phyloP scores from a whole-genome alignment of 306 rosid species.

The Acacia crassicarpa region DNA sequence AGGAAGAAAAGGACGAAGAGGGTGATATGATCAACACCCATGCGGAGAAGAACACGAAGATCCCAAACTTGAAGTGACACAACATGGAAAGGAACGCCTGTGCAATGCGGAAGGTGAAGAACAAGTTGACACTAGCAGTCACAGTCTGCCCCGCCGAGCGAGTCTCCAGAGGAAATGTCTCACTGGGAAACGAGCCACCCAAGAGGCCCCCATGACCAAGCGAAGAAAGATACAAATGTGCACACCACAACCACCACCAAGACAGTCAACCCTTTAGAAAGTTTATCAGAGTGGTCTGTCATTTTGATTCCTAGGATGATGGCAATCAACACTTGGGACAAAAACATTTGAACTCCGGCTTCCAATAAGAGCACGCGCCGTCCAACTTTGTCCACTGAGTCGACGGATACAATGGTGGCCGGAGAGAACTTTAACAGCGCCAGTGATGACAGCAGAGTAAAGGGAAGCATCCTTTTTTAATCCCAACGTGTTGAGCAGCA shows the following conservation, averaged over 20 bases:
- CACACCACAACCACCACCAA: constrained; percentile 74
- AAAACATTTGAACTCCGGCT: constrained; percentile 89
- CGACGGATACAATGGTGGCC: constrained; percentile 72
- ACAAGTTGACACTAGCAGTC: constrained; percentile 72
- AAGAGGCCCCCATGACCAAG: constrained; percentile 97
- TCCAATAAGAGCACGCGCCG: constrained; percentile 72
- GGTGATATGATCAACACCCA: constrained; percentile 84
- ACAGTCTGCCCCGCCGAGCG: constrained; percentile 92
- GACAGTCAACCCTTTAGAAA: constrained; percentile 44
- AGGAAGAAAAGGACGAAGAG: constrained; percentile 57
- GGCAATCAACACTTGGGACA: constrained; percentile 72
- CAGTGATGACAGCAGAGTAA: constrained; percentile 80
- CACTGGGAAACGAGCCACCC: constrained; percentile 90
- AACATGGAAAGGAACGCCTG: constrained; percentile 92
- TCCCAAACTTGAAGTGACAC: constrained; percentile 83
- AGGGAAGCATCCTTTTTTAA: constrained; percentile 74
- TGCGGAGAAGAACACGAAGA: constrained; percentile 79
- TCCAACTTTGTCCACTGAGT: constrained; percentile 78
- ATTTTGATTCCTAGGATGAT: constrained; percentile 62
- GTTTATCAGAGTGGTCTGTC: constrained; percentile 45
- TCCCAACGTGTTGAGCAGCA: constrained; percentile 72
- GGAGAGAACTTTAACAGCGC: constrained; percentile 83
- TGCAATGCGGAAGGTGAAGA: constrained; percentile 84
- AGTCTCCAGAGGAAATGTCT: constrained; percentile 87
- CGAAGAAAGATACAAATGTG: constrained; percentile 78